A percentile compares a stretch with the other conserved stretches of the same genome.
Conservation (phyloP, 2,329 filamentous ascomycete species). For the Plectosphaerella sp. region DNA sequence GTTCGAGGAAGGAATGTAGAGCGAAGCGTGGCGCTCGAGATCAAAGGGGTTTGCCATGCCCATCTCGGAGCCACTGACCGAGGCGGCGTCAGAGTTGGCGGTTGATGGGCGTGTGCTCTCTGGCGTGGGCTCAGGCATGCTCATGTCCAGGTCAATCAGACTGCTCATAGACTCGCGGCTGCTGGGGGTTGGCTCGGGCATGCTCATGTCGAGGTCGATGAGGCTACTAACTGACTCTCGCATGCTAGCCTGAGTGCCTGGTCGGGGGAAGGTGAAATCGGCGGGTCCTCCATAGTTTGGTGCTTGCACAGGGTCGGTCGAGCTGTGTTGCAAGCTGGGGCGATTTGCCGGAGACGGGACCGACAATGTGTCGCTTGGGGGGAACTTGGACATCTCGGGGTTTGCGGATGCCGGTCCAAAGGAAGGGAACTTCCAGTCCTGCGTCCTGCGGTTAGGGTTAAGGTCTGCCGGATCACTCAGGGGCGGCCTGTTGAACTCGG, state of each 20-base stretch:
- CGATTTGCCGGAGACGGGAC: slow-evolving; percentile 28
- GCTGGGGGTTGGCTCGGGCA: slow-evolving; percentile 24
- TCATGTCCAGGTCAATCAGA: slow-evolving; percentile 27
- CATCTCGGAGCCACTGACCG: slow-evolving; percentile 51
- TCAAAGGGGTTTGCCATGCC: slow-evolving; percentile 56
- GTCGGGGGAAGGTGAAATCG: slow-evolving; percentile 27
- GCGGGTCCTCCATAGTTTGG: slow-evolving; percentile 11
- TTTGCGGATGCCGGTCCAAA: slow-evolving; percentile 49
- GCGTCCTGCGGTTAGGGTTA: slow-evolving; percentile 45
- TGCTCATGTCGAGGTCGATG: slow-evolving; percentile 25
- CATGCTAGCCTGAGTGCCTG: slow-evolving; percentile 22
- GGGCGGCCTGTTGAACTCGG: slow-evolving; percentile 41
- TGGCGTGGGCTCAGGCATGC: slow-evolving; percentile 22
- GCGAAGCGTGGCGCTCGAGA: slow-evolving; percentile 57
- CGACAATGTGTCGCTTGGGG: slow-evolving; percentile 30
- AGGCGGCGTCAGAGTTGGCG: slow-evolving; percentile 54
- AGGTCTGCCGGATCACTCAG: slow-evolving; percentile 55
- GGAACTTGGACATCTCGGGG: slow-evolving; percentile 47
- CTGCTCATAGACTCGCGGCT: slow-evolving; percentile 33
- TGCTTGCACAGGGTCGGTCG: slow-evolving; percentile 43
- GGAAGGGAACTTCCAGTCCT: slow-evolving; percentile 56
- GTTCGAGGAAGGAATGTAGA: slow-evolving; percentile 39
- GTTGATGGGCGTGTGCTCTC: slow-evolving; percentile 46
- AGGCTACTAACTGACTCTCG: slow-evolving; percentile 31
- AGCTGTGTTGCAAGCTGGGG: slow-evolving; percentile 43